phyloP scores from a whole-genome alignment of 2,329 filamentous ascomycete species.

The Neonectria faginata region DNA sequence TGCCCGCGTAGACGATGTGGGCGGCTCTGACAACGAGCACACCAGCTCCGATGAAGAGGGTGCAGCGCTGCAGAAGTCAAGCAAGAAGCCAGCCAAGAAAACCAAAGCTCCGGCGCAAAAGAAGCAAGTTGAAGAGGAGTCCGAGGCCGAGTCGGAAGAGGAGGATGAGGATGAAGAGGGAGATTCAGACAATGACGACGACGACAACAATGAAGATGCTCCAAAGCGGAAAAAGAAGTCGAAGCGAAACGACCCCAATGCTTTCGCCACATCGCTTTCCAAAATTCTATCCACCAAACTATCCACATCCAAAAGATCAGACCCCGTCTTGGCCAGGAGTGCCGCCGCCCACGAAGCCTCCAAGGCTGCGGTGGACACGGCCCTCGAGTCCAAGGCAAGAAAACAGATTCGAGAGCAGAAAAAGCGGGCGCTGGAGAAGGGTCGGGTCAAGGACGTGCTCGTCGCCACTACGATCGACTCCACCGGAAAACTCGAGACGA shows the following conservation, averaged over 20 bases:
- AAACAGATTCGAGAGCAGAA: conserved; percentile 84
- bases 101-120: conserved; percentile 44
- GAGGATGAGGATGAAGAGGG: conserved; percentile 43
- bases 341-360: conserved; percentile 78
- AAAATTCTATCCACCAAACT: conserved; percentile 94
- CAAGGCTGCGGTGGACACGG: conserved; percentile 77
- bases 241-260: conserved; percentile 91
- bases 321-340: conserved; percentile 92
- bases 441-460: conserved; percentile 87
- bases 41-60: conserved; percentile 54
- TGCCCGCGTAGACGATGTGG: conserved; percentile 62
- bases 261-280: conserved; percentile 92
- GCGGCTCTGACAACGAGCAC: conserved; percentile 52
- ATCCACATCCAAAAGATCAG: conserved; percentile 80
- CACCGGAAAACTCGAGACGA: conserved; percentile 56
- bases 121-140: conserved; percentile 38
- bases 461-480: conserved; percentile 68
- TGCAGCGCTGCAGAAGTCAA: conserved; percentile 45
- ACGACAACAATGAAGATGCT: conserved; percentile 53
- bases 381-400: conserved; percentile 84
- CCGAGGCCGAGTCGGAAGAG: conserved; percentile 39
- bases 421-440: conserved; percentile 83
- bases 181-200: conserved; percentile 54
- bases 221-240: conserved; percentile 63
- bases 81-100: conserved; percentile 48